Evolutionary conservation across 108 stramenopile species (phyloP).

Genomic region (Discostella stelligeroides): DNA sequence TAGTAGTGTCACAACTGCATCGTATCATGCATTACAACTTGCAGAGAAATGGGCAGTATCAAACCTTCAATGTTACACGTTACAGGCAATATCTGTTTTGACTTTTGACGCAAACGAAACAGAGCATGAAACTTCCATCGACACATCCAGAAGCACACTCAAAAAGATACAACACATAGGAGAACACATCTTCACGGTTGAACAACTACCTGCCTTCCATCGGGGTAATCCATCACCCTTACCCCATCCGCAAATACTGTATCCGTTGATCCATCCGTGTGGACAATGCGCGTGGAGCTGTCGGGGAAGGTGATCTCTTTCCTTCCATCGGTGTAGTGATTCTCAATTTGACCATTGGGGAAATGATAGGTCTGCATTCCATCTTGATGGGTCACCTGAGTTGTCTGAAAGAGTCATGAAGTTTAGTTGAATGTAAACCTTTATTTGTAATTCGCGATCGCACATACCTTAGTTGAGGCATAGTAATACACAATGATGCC

Average conservation of each 20-base stretch:
- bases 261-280: slow-evolving; percentile 46
- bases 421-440: no score
- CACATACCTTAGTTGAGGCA: slow-evolving; percentile 55
- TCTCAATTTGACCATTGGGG: slow-evolving; percentile 55
- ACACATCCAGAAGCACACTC: no score
- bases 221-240: slow-evolving; percentile 48
- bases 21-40: no score
- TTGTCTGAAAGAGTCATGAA: slow-evolving; percentile 27
- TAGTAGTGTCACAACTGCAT: no score
- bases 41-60: no score
- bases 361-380: slow-evolving; percentile 56
- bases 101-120: not conserved
- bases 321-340: slow-evolving; percentile 46
- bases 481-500: slow-evolving; percentile 72
- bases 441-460: not conserved
- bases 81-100: no score
- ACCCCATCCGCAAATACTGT: slow-evolving; percentile 66
- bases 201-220: slow-evolving; percentile 41
- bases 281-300: slow-evolving; percentile 51
- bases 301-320: slow-evolving; percentile 58
- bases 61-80: no score
- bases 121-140: not conserved
- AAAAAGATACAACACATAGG: no score
- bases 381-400: slow-evolving; percentile 58
- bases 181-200: slow-evolving; percentile 18